These are phyloP conservation scores for Trichoderma oligosporum DNA, from an alignment of 2,329 filamentous ascomycete genomes.

Conservation along the genomic window DNA sequence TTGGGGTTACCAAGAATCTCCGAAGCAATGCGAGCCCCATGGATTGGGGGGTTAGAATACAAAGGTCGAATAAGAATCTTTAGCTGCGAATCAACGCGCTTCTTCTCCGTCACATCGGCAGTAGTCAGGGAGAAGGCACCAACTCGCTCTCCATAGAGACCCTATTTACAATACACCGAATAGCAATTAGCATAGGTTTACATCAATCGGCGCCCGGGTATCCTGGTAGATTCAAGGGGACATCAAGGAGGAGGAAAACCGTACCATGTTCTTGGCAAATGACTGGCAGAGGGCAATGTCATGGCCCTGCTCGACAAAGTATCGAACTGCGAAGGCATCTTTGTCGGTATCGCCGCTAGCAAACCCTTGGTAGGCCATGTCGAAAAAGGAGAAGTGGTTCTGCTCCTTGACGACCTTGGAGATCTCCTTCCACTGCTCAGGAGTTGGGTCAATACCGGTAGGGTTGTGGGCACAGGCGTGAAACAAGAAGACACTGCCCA, in stretches of 20 bases:
- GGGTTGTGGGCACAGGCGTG: slow-evolving; percentile 98
- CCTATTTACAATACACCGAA: slow-evolving; percentile 46
- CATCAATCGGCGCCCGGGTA: no score
- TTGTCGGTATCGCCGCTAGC: slow-evolving; percentile 86
- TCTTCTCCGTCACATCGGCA: slow-evolving; percentile 82
- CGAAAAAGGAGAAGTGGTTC: slow-evolving; percentile 93
- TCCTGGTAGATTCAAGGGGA: neutral
- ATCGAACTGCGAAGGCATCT: slow-evolving; percentile 87
- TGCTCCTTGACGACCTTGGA: slow-evolving; percentile 80
- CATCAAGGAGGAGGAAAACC: slow-evolving; percentile 22
- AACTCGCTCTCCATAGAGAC: slow-evolving; percentile 96
- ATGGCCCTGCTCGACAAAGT: slow-evolving; percentile 92
- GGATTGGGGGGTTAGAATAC: slow-evolving; percentile 97
- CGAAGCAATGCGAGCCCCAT: slow-evolving; percentile 90
- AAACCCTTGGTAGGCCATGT: slow-evolving; percentile 99
- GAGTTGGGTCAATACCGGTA: slow-evolving; percentile 89
- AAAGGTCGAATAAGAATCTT: slow-evolving; percentile 96
- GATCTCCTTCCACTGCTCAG: slow-evolving; percentile 90
- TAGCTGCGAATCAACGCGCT: slow-evolving; percentile 93
- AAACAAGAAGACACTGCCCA: slow-evolving; percentile 84
- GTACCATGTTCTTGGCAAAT: slow-evolving; percentile 98
- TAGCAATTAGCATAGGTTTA: neutral
- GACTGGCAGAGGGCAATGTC: slow-evolving; percentile 84
- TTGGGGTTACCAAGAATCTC: slow-evolving; percentile 82
- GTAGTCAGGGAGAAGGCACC: slow-evolving; percentile 94